A percentile compares a stretch with the other conserved stretches of the same genome.
Evolutionary conservation across 441 rosid species (phyloP).

Genomic region (Dalechampia spathulata): DNA sequence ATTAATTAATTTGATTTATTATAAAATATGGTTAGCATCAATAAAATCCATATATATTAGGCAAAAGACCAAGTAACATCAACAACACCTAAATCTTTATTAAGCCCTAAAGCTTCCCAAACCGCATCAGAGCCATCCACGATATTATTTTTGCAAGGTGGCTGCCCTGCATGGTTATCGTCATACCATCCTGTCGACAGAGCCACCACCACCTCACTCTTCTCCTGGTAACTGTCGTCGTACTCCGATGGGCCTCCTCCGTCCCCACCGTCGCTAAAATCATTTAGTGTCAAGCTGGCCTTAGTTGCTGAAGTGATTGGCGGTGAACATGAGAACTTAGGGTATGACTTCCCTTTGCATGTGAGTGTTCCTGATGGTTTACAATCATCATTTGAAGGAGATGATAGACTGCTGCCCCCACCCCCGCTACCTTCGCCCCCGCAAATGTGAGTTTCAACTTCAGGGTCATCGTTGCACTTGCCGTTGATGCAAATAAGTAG

Average conservation of each 20-base stretch:
- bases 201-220: constrained; percentile 22
- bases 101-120: constrained; percentile 26
- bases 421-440: not conserved
- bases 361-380: constrained; percentile 14
- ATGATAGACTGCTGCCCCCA: not conserved
- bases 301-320: constrained; percentile 19
- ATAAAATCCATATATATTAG: too few relatives aligned
- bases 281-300: constrained; percentile 28
- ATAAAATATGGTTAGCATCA: too few relatives aligned
- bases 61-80: constrained; percentile 32
- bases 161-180: constrained; percentile 22
- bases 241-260: constrained; percentile 28
- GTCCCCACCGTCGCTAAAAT: constrained; percentile 29
- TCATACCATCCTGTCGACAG: constrained; percentile 40
- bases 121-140: constrained; percentile 36
- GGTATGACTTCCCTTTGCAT: constrained; percentile 5
- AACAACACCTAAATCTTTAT: constrained; percentile 20
- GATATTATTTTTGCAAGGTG: constrained; percentile 26
- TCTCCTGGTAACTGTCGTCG: constrained; percentile 16
- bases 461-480: constrained; percentile 31
- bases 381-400: constrained; percentile 10
- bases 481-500: constrained; percentile 33
- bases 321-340: constrained; percentile 28
- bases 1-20: too few relatives aligned
- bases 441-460: constrained; percentile 24